Evolutionary conservation across 2,329 filamentous ascomycete species (phyloP), one percentile per base, ranked within the genome.

Genomic region (Aspergillus vadensis): DNA sequence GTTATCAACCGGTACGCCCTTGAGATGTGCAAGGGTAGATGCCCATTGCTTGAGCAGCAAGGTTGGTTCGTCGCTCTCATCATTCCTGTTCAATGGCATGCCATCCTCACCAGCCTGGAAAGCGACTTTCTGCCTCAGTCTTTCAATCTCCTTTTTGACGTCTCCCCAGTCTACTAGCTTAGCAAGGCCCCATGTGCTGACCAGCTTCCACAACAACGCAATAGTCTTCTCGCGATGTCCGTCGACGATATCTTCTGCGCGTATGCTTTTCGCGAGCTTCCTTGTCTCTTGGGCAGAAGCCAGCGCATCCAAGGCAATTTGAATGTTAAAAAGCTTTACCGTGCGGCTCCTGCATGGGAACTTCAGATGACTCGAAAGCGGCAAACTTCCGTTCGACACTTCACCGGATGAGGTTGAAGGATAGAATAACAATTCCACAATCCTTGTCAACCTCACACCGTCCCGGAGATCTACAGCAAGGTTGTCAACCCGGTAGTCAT

Each of bases 201-300:
- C 81, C 21, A 89, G 75, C 3, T 79, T 77, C 86, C 86, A 88
- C 5, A 89, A 76, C 9, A 88, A 75, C 5, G 80, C 81, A 48
- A 89, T 77, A 0, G 86, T 88, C 72, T 85, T 88, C 67, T 89
- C 86, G 8, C 86, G 82, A 65, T 88, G 85, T 2, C 86, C 86
- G 65, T 88, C 82, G 6, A 89, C 85, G 50, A 89, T 82, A 57
- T 88, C 84, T 41, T 84, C 82, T 0, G 86, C 80, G 14, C 74
- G 78, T 38, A 87, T 74, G 36, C 78, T 76, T 21, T 74, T 71
- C 5, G 79, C 70, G 12, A 82, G 76, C 12, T 71, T 67, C 4
- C 71, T 75, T 12, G 81, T 72, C 2, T 79, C 79, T 10, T 70
- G 72, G 7, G 81, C 74, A 10, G 74, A 74, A n/a, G 72, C 69